Conservation (phyloP, 106 monocot genomes). For the Acanthochlamys bracteata region DNA sequence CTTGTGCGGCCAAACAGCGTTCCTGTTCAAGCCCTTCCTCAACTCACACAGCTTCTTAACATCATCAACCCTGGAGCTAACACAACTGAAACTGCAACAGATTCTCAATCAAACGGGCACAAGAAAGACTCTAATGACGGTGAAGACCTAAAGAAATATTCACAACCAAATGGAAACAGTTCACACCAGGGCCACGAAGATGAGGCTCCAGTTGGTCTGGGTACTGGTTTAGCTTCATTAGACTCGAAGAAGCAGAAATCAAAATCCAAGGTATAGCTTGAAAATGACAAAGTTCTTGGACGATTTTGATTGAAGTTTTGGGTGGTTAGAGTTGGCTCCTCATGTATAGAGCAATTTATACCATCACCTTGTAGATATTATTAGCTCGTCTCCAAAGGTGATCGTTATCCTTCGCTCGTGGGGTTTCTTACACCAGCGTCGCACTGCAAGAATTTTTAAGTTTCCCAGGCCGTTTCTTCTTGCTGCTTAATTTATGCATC, state of each 20-base stretch:
- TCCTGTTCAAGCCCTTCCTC: conserved; percentile 40
- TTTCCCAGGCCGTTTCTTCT: no score
- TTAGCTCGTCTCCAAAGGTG: no score
- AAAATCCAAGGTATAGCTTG: conserved; percentile 30
- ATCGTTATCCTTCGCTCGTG: no score
- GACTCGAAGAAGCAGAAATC: conserved; percentile 81
- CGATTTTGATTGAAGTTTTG: no score
- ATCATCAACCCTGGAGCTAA: conserved; percentile 32
- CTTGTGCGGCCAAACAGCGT: conserved; percentile 41
- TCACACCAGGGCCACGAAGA: conserved; percentile 10
- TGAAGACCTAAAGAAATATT: conserved; percentile 11
- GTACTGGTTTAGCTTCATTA: conserved; percentile 53
- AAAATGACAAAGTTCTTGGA: no score
- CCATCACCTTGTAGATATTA: no score
- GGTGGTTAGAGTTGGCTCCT: no score
- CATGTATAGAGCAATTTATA: no score
- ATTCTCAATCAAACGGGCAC: conserved; percentile 13
- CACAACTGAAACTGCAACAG: conserved; percentile 11
- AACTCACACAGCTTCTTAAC: conserved; percentile 53
- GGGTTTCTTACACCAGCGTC: no score
- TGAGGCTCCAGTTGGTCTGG: conserved; percentile 70
- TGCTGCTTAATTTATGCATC: no score
- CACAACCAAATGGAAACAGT: not conserved
- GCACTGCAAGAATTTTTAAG: no score
- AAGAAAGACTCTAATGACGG: conserved; percentile 10